These are phyloP conservation scores for Daldinia sp. DNA, from an alignment of 2,329 filamentous ascomycete species.

Conservation along the genomic window DNA sequence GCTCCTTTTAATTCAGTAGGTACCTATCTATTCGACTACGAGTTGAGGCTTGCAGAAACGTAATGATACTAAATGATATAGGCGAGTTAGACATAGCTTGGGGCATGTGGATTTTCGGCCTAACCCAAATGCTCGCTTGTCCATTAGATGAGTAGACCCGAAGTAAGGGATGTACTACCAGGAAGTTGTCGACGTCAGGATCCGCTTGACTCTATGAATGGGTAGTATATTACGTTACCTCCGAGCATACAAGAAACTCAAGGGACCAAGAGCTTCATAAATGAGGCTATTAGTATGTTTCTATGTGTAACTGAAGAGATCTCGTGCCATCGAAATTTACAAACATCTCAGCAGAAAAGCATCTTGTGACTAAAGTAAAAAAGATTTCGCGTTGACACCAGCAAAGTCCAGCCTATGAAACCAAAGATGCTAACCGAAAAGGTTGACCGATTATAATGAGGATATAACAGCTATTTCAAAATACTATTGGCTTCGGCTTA, in stretches of 20 bases:
- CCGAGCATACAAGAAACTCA: background rate
- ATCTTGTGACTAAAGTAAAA: background rate
- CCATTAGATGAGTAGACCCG: background rate
- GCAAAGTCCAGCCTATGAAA: background rate
- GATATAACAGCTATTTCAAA: background rate
- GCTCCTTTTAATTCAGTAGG: too few species aligned
- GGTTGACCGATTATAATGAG: background rate
- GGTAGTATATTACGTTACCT: background rate
- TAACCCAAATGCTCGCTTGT: background rate
- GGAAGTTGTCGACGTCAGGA: background rate
- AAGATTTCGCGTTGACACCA: background rate
- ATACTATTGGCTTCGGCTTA: background rate
- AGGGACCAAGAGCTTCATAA: background rate
- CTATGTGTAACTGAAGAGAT: background rate
- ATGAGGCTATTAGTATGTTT: background rate
- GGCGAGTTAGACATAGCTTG: too few species aligned
- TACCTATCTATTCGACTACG: background rate
- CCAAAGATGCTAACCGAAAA: background rate
- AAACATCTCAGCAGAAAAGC: background rate
- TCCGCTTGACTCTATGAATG: background rate
- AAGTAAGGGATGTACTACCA: background rate
- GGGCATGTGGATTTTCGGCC: too few species aligned
- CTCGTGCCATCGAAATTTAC: background rate
- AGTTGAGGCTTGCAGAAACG: background rate
- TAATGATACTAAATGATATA: background rate